phyloP scores from a whole-genome alignment of 345 rosid genomes.

The Gossypium longicalyx region DNA sequence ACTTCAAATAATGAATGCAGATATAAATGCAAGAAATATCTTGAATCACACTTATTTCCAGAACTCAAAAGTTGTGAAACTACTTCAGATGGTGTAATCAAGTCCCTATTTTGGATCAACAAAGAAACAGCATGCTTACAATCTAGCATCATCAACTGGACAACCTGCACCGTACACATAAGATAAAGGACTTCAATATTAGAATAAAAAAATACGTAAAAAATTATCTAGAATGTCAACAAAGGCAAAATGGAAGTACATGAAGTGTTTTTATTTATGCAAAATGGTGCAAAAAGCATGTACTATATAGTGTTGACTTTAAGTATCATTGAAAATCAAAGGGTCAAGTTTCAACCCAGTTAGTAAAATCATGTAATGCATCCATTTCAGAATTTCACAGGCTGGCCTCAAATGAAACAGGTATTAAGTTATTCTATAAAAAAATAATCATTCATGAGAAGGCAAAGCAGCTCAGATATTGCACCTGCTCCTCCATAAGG shows the following conservation, averaged over 20 bases:
- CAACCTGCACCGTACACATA: constrained; percentile 53
- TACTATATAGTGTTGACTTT: background rate
- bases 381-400: background rate
- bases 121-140: constrained; percentile 73
- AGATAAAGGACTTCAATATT: constrained; percentile 13
- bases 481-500: constrained; percentile 10
- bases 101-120: constrained; percentile 77
- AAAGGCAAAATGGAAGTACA: background rate
- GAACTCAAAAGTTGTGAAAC: constrained; percentile 61
- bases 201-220: constrained; percentile 8
- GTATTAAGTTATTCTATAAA: background rate
- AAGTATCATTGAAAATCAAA: background rate
- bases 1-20: constrained; percentile 80
- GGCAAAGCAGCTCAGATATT: constrained; percentile 16
- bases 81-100: constrained; percentile 82
- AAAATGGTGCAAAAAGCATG: background rate
- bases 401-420: background rate
- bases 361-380: background rate
- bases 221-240: constrained; percentile 10
- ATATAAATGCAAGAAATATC: constrained; percentile 78
- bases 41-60: constrained; percentile 63
- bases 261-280: background rate
- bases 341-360: background rate
- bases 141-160: constrained; percentile 84
- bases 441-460: background rate